Conservation (phyloP, 108 stramenopile species). For the Skeletonema grethae region DNA sequence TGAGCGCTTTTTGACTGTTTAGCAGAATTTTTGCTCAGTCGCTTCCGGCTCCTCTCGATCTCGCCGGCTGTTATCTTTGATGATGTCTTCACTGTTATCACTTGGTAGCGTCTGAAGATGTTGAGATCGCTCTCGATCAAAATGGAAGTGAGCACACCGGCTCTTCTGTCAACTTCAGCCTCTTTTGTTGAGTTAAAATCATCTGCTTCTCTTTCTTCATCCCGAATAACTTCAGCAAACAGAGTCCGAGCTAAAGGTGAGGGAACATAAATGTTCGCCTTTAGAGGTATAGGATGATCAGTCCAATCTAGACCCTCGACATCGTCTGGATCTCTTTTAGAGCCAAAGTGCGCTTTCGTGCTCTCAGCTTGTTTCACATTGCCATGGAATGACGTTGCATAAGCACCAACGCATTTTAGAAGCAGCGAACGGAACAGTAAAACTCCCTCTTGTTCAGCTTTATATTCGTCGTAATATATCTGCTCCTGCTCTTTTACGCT, state of each 20-base stretch:
- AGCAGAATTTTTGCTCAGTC: slow-evolving; percentile 8
- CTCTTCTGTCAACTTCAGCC: slow-evolving; percentile 8
- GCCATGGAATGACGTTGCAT: slow-evolving; percentile 33
- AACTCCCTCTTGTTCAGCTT: slow-evolving; percentile 30
- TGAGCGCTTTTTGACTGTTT: slow-evolving; percentile 19
- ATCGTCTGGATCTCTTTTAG: background rate
- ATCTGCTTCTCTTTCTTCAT: slow-evolving; percentile 12
- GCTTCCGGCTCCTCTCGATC: slow-evolving; percentile 23
- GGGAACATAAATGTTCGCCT: slow-evolving; percentile 36
- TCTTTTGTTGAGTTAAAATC: background rate
- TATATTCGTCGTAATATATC: slow-evolving; percentile 20
- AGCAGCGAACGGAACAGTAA: slow-evolving; percentile 38
- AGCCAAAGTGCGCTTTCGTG: background rate
- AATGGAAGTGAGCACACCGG: slow-evolving; percentile 22
- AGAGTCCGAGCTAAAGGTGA: slow-evolving; percentile 28
- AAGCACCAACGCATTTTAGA: slow-evolving; percentile 32
- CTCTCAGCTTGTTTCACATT: slow-evolving; percentile 8
- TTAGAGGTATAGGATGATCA: slow-evolving; percentile 11
- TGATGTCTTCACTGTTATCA: slow-evolving; percentile 29
- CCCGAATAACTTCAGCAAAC: slow-evolving; percentile 36
- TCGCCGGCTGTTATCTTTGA: slow-evolving; percentile 14
- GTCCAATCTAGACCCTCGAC: slow-evolving; percentile 8
- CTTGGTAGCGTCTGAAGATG: slow-evolving; percentile 45
- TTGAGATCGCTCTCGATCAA: slow-evolving; percentile 24
- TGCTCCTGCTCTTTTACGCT: slow-evolving; percentile 40